Conservation (phyloP, 2,329 filamentous ascomycete genomes). For the Oidium heveae region DNA sequence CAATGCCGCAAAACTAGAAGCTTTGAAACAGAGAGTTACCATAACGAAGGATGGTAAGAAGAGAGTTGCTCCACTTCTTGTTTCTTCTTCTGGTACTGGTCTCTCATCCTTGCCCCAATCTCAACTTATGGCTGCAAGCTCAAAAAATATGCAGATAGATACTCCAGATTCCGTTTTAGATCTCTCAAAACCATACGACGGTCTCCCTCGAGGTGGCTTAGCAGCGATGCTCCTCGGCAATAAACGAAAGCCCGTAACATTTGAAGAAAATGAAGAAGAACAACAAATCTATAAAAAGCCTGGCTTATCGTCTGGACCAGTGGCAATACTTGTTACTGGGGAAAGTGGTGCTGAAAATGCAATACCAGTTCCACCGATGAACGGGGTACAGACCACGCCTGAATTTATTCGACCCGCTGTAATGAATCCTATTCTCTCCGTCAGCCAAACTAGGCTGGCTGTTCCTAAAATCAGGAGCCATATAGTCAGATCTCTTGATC, state of each 20-base stretch:
- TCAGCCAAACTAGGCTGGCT: conserved; percentile 65
- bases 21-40: conserved; percentile 73
- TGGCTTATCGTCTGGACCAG: conserved; percentile 35
- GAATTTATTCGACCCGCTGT: conserved; percentile 76
- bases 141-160: conserved; percentile 40
- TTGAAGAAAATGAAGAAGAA: conserved; percentile 51
- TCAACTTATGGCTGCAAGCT: conserved; percentile 56
- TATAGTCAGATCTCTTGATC: conserved; percentile 60
- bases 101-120: conserved; percentile 76
- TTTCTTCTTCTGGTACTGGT: conserved; percentile 69
- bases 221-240: conserved; percentile 72
- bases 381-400: conserved; percentile 42
- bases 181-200: conserved; percentile 80
- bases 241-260: conserved; percentile 55
- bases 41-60: conserved; percentile 96
- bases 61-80: conserved; percentile 70
- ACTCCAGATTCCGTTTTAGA: conserved; percentile 65
- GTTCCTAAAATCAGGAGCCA: conserved; percentile 68
- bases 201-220: conserved; percentile 71
- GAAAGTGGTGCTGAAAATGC: conserved; percentile 57
- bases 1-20: conserved; percentile 32
- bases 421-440: conserved; percentile 52
- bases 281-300: conserved; percentile 32
- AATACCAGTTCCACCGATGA: conserved; percentile 29
- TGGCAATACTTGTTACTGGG: conserved; percentile 51